Evolutionary conservation across 179 eudicot species (phyloP).

Genomic region (Silene noctiflora): DNA sequence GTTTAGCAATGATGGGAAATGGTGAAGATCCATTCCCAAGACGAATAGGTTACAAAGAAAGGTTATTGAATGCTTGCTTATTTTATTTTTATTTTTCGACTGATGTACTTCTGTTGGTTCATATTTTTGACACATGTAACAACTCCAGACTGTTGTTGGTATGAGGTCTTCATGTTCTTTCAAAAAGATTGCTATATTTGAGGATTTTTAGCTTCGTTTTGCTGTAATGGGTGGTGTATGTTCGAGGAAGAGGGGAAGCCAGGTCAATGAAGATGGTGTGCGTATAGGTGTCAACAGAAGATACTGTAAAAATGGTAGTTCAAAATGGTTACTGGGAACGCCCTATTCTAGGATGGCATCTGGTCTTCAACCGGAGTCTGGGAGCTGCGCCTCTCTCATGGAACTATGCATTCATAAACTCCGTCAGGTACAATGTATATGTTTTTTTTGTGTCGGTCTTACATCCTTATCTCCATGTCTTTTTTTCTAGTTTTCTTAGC

Average conservation of each 20-base stretch:
- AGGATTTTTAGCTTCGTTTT: conserved; percentile 17
- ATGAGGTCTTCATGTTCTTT: conserved; percentile 17
- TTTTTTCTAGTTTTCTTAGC: not conserved
- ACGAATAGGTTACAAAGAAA: too few species aligned
- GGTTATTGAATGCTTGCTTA: too few species aligned
- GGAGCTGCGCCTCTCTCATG: conserved; percentile 65
- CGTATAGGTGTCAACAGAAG: conserved; percentile 55
- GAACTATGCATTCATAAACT: conserved; percentile 69
- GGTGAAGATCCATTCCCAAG: too few species aligned
- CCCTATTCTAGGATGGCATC: conserved; percentile 49
- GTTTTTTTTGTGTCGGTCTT: not conserved
- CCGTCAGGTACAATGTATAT: conserved; percentile 40
- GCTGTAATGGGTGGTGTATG: conserved; percentile 69
- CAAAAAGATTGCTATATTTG: conserved; percentile 6
- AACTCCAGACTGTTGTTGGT: conserved; percentile 5
- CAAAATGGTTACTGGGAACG: conserved; percentile 70
- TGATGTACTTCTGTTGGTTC: conserved; percentile 13
- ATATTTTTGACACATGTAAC: conserved; percentile 4
- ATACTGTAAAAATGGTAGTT: conserved; percentile 79
- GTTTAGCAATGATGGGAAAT: not conserved
- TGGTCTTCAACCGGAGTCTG: conserved; percentile 41
- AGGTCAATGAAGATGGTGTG: conserved; percentile 59
- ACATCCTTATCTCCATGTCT: not conserved
- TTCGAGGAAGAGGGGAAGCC: conserved; percentile 82
- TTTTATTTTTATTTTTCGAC: too few species aligned